phyloP scores from a whole-genome alignment of 352 stramenopile species.

The Pythium rhizo-oryzae region DNA sequence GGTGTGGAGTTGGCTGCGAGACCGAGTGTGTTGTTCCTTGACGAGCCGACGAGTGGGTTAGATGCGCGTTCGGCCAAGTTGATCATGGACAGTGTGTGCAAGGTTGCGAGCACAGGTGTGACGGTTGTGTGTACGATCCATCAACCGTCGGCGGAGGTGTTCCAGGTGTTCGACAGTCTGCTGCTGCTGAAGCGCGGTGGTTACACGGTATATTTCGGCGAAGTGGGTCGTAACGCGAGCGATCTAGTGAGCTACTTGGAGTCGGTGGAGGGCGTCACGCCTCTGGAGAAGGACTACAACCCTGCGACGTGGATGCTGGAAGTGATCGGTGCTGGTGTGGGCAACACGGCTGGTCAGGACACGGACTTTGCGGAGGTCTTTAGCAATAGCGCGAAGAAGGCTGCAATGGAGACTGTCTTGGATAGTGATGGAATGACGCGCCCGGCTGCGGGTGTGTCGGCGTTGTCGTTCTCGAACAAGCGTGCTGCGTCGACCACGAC shows the following conservation, averaged over 20 bases:
- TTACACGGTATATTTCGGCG: slow-evolving; percentile 62
- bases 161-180: slow-evolving; percentile 74
- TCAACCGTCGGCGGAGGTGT: slow-evolving; percentile 80
- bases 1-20: slow-evolving; percentile 91
- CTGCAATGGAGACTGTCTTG: slow-evolving; percentile 35
- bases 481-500: slow-evolving; percentile 17
- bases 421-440: slow-evolving; percentile 38
- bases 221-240: slow-evolving; percentile 9
- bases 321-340: slow-evolving; percentile 56
- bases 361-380: slow-evolving; percentile 41
- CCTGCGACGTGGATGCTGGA: slow-evolving; percentile 72
- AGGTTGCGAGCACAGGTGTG: slow-evolving; percentile 62
- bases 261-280: slow-evolving; percentile 59
- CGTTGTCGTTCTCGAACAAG: slow-evolving; percentile 35
- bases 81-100: slow-evolving; percentile 80
- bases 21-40: slow-evolving; percentile 82
- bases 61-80: slow-evolving; percentile 83
- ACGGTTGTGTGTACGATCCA: slow-evolving; percentile 39
- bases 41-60: slow-evolving; percentile 87
- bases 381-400: slow-evolving; percentile 36
- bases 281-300: slow-evolving; percentile 72
- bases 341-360: slow-evolving; percentile 10
- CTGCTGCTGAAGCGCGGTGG: slow-evolving; percentile 81
- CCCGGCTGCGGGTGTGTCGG: slow-evolving; percentile 28
- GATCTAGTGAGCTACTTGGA: slow-evolving; percentile 62